These are phyloP conservation scores for Penicillium ochrochloron DNA, from an alignment of 495 filamentous ascomycete species.

Conservation along the genomic window DNA sequence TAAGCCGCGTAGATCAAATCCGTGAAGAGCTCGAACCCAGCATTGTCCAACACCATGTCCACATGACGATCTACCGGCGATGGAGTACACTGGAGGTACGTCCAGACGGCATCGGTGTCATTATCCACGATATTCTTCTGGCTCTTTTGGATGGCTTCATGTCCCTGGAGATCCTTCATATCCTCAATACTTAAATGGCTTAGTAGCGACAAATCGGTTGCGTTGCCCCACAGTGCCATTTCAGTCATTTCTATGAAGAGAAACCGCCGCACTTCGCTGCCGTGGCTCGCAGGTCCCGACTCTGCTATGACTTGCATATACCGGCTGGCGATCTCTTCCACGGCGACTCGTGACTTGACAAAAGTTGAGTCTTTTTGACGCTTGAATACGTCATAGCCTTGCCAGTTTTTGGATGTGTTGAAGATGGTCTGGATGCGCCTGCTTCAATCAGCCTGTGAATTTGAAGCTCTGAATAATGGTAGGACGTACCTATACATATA, in stretches of 20 bases:
- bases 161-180: slow-evolving; percentile 83
- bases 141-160: slow-evolving; percentile 70
- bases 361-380: slow-evolving; percentile 84
- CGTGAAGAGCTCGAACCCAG: slow-evolving; percentile 87
- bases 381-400: slow-evolving; percentile 78
- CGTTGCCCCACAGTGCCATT: slow-evolving; percentile 93
- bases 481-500: slow-evolving; percentile 77
- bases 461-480: neutral
- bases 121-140: slow-evolving; percentile 83
- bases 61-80: slow-evolving; percentile 53
- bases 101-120: slow-evolving; percentile 65
- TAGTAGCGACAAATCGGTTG: slow-evolving; percentile 82
- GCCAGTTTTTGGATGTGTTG: slow-evolving; percentile 71
- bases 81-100: slow-evolving; percentile 57
- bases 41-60: slow-evolving; percentile 83
- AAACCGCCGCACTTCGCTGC: slow-evolving; percentile 63
- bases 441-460: slow-evolving; percentile 7
- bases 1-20: slow-evolving; percentile 84
- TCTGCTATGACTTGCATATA: slow-evolving; percentile 62
- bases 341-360: slow-evolving; percentile 78
- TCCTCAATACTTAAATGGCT: slow-evolving; percentile 82
- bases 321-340: slow-evolving; percentile 73
- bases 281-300: slow-evolving; percentile 39
- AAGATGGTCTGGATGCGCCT: slow-evolving; percentile 72
- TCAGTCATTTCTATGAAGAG: slow-evolving; percentile 85